Evolutionary conservation across 352 stramenopile species (phyloP).

Genomic region (Phytophthora uliginosa): DNA sequence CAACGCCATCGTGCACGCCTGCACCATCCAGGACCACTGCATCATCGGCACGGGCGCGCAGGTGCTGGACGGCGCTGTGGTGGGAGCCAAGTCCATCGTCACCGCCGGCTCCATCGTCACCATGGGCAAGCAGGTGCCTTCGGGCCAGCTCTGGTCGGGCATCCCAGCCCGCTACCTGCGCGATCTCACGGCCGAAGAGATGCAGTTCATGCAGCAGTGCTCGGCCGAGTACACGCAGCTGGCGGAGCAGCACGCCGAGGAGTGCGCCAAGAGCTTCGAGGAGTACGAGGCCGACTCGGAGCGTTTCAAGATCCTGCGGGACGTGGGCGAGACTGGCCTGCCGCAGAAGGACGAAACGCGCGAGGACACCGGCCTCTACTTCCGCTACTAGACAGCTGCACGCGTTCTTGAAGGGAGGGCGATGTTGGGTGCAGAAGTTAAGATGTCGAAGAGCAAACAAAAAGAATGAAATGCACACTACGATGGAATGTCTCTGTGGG

Average conservation of each 20-base stretch:
- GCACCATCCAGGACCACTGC: constrained; percentile 93
- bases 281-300: constrained; percentile 84
- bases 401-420: constrained; percentile 8
- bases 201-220: constrained; percentile 92
- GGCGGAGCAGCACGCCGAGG: constrained; percentile 73
- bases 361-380: constrained; percentile 88
- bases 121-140: constrained; percentile 88
- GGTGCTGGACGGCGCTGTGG: constrained; percentile 91
- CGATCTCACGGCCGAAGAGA: constrained; percentile 87
- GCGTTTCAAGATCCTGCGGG: constrained; percentile 78
- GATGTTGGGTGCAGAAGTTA: constrained; percentile 33
- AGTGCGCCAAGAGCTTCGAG: constrained; percentile 88
- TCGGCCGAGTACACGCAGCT: constrained; percentile 89
- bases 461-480: constrained; percentile 51
- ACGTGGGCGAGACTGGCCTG: constrained; percentile 85
- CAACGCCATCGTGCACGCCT: constrained; percentile 91
- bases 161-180: constrained; percentile 86
- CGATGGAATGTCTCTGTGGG: constrained; percentile 17
- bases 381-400: constrained; percentile 86
- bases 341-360: constrained; percentile 75
- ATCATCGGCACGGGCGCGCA: constrained; percentile 94
- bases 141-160: constrained; percentile 91
- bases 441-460: constrained; percentile 34
- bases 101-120: constrained; percentile 93
- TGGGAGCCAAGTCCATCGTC: constrained; percentile 91